Base-by-base conservation (phyloP, 345 rosid genomes). In the Kernera saxatilis region DNA sequence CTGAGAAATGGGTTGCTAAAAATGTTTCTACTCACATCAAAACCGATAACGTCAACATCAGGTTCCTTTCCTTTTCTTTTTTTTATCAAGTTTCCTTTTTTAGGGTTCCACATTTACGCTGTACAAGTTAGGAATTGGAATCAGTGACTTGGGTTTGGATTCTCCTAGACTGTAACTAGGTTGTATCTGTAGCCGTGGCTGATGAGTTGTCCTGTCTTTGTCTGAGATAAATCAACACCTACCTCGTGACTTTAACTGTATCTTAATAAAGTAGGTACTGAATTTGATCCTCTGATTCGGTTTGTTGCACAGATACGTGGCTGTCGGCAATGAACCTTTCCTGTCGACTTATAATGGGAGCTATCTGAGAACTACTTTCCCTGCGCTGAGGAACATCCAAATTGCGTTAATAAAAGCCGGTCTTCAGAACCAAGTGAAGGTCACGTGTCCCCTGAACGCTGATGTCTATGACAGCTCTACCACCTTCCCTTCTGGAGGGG, bases 241-340 rank as follows among this genome's bases (percentile, higher is more conserved):
- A 52, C 7, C 15, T 50, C 19, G 11, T 63, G 55, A 51, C 40
- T 52, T 53, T 3, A 64, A 64, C 57, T 64, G 49, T 53, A 44
- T 25, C 64, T n/a, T n/a, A n/a, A 18, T 40, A 52, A 43, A 55
- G 10, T 53, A 44, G 62, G 41, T 49, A 0, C 10, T 51, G 25
- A 39, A 19, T 18, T n/a, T 63, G 57, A 43, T 32, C 4, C n/a
- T 43, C 18, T 64, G 70, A 12, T 73, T 60, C 2, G 22, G 67
- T 39, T 55, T 8, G 15, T 56, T 73, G 33, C 21, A 65, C 89
- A 93, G 98, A 79, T 87, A 91, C 37, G 96, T 93, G 10, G 97
- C 96, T n/a, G 96, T 89, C 0, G 98, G 98, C 2, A 94, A 91
- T 43, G 99, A 94, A 55, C 99, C 99, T 70, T 94, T 91, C 78